These are phyloP conservation scores for Diutina rugosa DNA, from an alignment of 1,139 yeast genomes.

Conservation along the genomic window DNA sequence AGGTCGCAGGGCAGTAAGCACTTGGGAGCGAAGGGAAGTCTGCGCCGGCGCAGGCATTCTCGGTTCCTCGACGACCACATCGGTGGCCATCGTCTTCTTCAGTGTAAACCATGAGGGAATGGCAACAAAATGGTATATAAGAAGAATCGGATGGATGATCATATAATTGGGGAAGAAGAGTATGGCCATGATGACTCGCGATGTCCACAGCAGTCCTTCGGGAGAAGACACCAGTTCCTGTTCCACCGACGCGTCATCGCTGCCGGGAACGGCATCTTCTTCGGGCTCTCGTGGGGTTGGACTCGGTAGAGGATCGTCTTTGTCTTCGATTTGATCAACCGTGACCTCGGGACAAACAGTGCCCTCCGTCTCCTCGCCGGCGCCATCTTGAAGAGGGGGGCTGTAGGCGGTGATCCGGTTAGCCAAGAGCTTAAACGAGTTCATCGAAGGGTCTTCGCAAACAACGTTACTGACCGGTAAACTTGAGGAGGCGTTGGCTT, in stretches of 20 bases:
- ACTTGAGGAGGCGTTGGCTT: not conserved
- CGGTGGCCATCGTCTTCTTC: not conserved
- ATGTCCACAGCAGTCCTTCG: not conserved
- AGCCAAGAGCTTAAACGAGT: slow-evolving; percentile 8
- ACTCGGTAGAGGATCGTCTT: not conserved
- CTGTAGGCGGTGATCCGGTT: slow-evolving; percentile 6
- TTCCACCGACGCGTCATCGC: not conserved
- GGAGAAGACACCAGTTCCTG: not conserved
- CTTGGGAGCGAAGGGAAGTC: not conserved
- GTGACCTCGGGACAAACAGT: not conserved
- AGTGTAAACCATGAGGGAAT: slow-evolving; percentile 13
- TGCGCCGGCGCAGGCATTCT: not conserved
- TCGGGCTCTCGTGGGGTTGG: not conserved
- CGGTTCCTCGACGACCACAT: not conserved
- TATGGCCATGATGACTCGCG: not conserved
- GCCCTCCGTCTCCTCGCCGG: not conserved
- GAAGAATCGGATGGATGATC: slow-evolving; percentile 29
- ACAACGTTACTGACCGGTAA: not conserved
- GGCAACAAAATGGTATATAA: slow-evolving; percentile 5
- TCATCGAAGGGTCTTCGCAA: slow-evolving; percentile 5
- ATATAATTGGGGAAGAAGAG: slow-evolving; percentile 25
- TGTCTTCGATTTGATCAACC: not conserved
- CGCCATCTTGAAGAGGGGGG: slow-evolving; percentile 3
- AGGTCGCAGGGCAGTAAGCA: not conserved
- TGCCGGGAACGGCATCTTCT: not conserved